Conservation (phyloP, 345 rosid species). For the Eutrema yunnanense region DNA sequence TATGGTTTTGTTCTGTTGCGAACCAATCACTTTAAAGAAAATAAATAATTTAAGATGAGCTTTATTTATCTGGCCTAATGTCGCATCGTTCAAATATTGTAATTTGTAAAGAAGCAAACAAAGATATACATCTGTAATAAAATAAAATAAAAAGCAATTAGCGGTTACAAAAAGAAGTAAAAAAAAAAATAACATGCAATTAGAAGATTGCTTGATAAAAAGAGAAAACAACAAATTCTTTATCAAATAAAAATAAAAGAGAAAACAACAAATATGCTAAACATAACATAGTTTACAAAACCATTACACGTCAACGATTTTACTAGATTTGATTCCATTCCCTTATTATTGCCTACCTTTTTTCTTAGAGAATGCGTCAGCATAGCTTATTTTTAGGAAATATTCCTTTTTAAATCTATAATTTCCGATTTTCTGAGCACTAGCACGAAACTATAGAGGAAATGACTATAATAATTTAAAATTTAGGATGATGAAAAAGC, state of each 20-base stretch:
- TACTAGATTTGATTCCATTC: conserved; percentile 17
- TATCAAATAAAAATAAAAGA: background rate
- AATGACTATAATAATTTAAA: background rate
- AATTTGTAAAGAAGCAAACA: background rate
- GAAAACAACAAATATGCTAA: conserved; percentile 4
- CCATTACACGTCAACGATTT: conserved; percentile 25
- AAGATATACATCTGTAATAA: background rate
- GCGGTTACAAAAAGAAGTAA: background rate
- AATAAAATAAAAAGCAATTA: background rate
- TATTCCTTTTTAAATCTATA: background rate
- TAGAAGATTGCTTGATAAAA: background rate
- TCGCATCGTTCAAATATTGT: background rate
- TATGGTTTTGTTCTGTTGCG: background rate
- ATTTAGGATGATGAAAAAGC: background rate
- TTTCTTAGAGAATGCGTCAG: background rate
- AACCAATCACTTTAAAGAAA: background rate
- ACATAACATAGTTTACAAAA: background rate
- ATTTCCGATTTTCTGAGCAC: background rate
- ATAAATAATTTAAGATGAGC: background rate
- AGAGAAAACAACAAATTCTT: conserved; percentile 5
- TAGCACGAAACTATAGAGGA: background rate
- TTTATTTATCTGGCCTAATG: conserved; percentile 2
- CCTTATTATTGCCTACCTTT: background rate
- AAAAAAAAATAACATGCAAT: background rate
- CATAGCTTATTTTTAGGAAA: background rate